Percentiles rank a stretch among this genome's conserved stretches.
Evolutionary conservation across 2,329 filamentous ascomycete species (phyloP).

Genomic region (Bipolaris bicolor): DNA sequence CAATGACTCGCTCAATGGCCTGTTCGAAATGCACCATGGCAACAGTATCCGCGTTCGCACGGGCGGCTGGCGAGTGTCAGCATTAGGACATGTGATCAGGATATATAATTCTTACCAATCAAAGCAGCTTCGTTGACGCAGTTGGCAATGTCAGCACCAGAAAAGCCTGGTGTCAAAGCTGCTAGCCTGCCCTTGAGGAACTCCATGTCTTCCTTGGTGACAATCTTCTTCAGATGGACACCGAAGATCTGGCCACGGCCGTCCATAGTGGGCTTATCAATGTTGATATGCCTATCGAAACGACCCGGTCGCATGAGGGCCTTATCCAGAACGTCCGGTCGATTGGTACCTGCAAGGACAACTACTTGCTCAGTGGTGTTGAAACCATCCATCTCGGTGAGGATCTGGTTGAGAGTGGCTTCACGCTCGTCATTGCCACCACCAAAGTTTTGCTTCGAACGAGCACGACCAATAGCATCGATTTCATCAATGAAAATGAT

Average conservation of each 20-base stretch:
- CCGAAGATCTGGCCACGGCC: constrained; percentile 95
- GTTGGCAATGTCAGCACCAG: constrained; percentile 97
- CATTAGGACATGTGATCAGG: constrained; percentile 5
- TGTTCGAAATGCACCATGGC: constrained; percentile 93
- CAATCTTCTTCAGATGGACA: constrained; percentile 93
- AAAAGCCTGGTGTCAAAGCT: constrained; percentile 93
- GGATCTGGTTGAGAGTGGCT: constrained; percentile 94
- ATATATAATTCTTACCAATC: constrained; percentile 72
- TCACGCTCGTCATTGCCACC: constrained; percentile 98
- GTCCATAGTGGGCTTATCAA: constrained; percentile 95
- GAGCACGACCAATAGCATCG: constrained; percentile 92
- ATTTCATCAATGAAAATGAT: constrained; percentile 99
- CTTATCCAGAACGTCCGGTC: constrained; percentile 92
- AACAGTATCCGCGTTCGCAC: constrained; percentile 79
- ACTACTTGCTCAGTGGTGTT: constrained; percentile 97
- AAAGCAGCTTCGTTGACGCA: constrained; percentile 97
- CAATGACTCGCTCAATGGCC: constrained; percentile 95
- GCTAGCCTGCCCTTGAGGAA: constrained; percentile 86
- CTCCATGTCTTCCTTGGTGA: constrained; percentile 88
- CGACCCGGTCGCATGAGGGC: constrained; percentile 95
- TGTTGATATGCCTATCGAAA: constrained; percentile 95
- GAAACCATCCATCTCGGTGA: constrained; percentile 99
- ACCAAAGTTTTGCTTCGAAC: constrained; percentile 80
- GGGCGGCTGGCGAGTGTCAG: constrained; percentile 71
- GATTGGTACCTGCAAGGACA: constrained; percentile 94